A percentile compares a stretch with the other conserved stretches of the same genome.
These are phyloP conservation scores for Phytopythium ostracodes DNA, from an alignment of 352 stramenopile species.

Conservation along the genomic window DNA sequence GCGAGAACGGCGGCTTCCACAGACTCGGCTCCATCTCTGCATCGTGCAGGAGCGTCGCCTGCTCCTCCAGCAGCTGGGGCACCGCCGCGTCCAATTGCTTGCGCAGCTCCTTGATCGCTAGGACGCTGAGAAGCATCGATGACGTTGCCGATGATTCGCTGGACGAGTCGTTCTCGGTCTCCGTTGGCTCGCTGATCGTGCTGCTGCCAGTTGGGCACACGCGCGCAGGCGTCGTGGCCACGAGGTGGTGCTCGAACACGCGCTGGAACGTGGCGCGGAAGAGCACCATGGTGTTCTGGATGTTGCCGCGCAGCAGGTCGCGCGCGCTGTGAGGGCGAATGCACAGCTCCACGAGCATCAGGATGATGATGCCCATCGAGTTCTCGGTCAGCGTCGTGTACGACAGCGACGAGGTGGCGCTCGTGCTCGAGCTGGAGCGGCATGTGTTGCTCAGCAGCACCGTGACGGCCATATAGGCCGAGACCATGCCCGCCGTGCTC, in stretches of 20 bases:
- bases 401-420: constrained; percentile 31
- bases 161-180: constrained; percentile 12
- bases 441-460: constrained; percentile 56
- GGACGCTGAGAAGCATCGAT: constrained; percentile 16
- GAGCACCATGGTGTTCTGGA: constrained; percentile 38
- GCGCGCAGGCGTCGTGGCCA: constrained; percentile 16
- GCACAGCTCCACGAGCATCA: constrained; percentile 52
- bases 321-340: constrained; percentile 49
- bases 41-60: constrained; percentile 48
- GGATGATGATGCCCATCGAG: constrained; percentile 60
- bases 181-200: neutral
- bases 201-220: constrained; percentile 3
- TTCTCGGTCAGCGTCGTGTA: constrained; percentile 68
- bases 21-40: constrained; percentile 44
- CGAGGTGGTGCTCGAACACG: constrained; percentile 55
- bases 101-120: constrained; percentile 30
- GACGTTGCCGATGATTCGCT: neutral
- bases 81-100: constrained; percentile 32
- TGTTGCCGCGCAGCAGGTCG: constrained; percentile 47
- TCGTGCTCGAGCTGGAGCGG: constrained; percentile 12
- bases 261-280: constrained; percentile 38
- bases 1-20: constrained; percentile 51
- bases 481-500: constrained; percentile 56
- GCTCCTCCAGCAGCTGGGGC: constrained; percentile 33
- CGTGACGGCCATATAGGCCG: constrained; percentile 55